phyloP scores from a whole-genome alignment of 495 filamentous ascomycete species.

The Xeromyces bisporus region DNA sequence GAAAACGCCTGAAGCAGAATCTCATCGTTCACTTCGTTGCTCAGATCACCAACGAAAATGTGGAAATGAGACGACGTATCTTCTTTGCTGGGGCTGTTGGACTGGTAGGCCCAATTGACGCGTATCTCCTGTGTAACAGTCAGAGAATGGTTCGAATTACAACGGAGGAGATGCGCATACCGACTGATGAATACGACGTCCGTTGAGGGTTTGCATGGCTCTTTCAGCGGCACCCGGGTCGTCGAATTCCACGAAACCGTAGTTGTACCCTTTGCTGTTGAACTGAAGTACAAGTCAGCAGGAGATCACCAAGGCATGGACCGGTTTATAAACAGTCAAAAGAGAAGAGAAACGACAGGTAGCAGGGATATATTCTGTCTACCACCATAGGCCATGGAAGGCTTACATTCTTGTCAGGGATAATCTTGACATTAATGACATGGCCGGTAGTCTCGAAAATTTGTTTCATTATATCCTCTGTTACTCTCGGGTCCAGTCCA shows the following conservation, averaged over 20 bases:
- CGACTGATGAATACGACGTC: slow-evolving; percentile 83
- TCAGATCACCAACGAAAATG: slow-evolving; percentile 96
- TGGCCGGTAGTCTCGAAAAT: slow-evolving; percentile 99
- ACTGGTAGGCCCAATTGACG: slow-evolving; percentile 99
- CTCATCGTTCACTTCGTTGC: slow-evolving; percentile 98
- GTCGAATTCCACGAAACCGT: slow-evolving; percentile 98
- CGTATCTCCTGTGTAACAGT: slow-evolving; percentile 66
- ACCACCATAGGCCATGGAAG: background rate
- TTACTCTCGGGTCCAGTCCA: slow-evolving; percentile 85
- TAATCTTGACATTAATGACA: slow-evolving; percentile 97
- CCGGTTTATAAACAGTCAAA: background rate
- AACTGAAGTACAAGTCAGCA: slow-evolving; percentile 20
- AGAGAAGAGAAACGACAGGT: background rate
- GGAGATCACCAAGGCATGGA: background rate
- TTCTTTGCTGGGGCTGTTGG: slow-evolving; percentile 86
- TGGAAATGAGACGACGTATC: slow-evolving; percentile 98
- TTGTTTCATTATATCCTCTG: slow-evolving; percentile 89
- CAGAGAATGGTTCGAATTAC: slow-evolving; percentile 3
- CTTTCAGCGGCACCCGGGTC: slow-evolving; percentile 91
- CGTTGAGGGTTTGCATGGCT: slow-evolving; percentile 93
- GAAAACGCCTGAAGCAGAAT: slow-evolving; percentile 89
- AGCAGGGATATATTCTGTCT: background rate
- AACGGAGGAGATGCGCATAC: slow-evolving; percentile 47
- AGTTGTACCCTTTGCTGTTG: slow-evolving; percentile 94
- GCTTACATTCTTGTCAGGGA: slow-evolving; percentile 95